Percentiles rank a stretch among this genome's conserved stretches.
Evolutionary conservation across 73 alveolate genomes (phyloP).

Genomic region (Breviolum minutum): DNA sequence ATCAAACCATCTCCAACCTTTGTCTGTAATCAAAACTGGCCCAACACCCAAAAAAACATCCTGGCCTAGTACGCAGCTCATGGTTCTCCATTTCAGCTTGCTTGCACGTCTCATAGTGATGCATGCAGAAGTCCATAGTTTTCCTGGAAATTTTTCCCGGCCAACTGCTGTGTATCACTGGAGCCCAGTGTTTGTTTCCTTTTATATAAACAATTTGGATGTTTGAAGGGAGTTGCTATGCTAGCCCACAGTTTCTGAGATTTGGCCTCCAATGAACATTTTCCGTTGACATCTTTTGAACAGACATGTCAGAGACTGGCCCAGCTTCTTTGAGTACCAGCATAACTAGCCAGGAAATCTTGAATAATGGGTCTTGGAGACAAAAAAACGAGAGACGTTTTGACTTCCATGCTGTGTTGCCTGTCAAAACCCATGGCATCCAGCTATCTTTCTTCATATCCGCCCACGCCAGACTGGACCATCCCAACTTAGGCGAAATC

Average conservation of each 20-base stretch:
- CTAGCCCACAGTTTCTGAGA: not conserved
- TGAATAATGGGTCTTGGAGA: no score
- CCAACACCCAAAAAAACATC: not conserved
- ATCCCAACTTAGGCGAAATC: no score
- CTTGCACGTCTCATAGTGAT: constrained; percentile 91
- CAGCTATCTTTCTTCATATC: no score
- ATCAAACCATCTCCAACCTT: not conserved
- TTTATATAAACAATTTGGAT: not conserved
- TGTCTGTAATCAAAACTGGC: not conserved
- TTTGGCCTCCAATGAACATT: not conserved
- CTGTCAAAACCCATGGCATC: no score
- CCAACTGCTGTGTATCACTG: not conserved
- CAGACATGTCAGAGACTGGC: no score
- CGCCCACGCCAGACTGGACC: no score
- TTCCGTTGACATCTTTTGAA: not conserved
- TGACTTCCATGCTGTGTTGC: no score
- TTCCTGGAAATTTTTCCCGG: not conserved
- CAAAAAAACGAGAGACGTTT: no score
- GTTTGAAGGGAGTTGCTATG: not conserved
- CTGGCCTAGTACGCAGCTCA: constrained; percentile 79
- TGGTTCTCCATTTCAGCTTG: constrained; percentile 83
- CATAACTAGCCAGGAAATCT: no score
- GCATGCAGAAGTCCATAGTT: constrained; percentile 90
- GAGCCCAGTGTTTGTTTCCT: not conserved
- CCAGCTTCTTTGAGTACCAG: no score